A percentile compares a stretch with the other conserved stretches of the same genome.
Evolutionary conservation across 2,329 filamentous ascomycete species (phyloP).

Genomic region (Aspergillus sclerotialis): DNA sequence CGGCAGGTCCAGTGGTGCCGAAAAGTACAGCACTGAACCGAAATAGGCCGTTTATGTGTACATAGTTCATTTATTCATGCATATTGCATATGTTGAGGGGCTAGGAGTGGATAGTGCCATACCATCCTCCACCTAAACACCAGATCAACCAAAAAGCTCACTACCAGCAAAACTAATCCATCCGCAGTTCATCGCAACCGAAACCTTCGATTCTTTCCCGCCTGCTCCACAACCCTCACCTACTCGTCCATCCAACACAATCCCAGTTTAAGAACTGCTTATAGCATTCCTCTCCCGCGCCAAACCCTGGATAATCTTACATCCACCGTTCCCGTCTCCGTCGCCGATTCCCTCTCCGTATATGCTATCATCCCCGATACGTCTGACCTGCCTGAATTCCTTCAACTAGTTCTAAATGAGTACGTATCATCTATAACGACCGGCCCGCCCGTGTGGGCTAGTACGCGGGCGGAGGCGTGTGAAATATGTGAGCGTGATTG

Average conservation of each 20-base stretch:
- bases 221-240: slow-evolving; percentile 52
- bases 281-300: slow-evolving; percentile 51
- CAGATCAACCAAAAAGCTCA: no score
- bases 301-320: slow-evolving; percentile 47
- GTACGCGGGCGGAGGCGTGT: slow-evolving; percentile 54
- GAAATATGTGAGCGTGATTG: slow-evolving; percentile 71
- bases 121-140: slow-evolving; percentile 1
- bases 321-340: slow-evolving; percentile 49
- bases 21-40: no score
- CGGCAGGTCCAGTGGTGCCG: no score
- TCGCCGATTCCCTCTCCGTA: slow-evolving; percentile 60
- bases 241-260: slow-evolving; percentile 51
- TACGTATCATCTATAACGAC: slow-evolving; percentile 55
- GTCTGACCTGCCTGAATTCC: slow-evolving; percentile 46
- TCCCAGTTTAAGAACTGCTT: slow-evolving; percentile 45
- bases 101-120: no score
- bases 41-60: no score
- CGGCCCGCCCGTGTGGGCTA: slow-evolving; percentile 57
- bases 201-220: slow-evolving; percentile 63
- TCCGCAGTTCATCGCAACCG: slow-evolving; percentile 58
- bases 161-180: slow-evolving; percentile 1
- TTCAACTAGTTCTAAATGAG: slow-evolving; percentile 55
- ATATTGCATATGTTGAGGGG: no score
- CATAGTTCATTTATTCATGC: no score
- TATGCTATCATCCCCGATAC: slow-evolving; percentile 55